These are phyloP conservation scores for Trichosanthes truncata DNA, from an alignment of 306 rosid genomes.

Conservation along the genomic window DNA sequence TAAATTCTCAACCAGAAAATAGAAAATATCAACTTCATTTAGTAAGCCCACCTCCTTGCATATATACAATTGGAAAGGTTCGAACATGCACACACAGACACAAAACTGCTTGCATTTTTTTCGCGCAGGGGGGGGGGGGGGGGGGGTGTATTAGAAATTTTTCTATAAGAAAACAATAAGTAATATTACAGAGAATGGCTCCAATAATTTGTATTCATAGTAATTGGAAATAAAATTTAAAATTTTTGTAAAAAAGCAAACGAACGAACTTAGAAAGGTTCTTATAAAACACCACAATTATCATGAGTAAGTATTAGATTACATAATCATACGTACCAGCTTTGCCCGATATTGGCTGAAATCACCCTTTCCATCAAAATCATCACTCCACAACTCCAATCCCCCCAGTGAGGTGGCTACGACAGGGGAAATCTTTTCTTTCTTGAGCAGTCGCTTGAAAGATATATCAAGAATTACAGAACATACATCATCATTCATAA, in stretches of 20 bases:
- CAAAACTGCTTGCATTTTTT: too few relatives aligned
- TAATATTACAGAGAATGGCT: background rate
- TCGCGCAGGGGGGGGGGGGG: too few relatives aligned
- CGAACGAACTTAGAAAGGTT: too few relatives aligned
- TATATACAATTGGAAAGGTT: background rate
- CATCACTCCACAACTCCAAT: slow-evolving; percentile 93
- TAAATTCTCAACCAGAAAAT: background rate
- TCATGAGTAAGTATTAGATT: too few relatives aligned
- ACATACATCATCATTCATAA: slow-evolving; percentile 55
- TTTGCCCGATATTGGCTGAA: slow-evolving; percentile 86
- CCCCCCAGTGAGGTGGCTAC: slow-evolving; percentile 45
- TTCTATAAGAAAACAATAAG: too few relatives aligned
- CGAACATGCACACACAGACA: background rate
- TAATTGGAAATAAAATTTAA: background rate
- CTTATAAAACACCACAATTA: too few relatives aligned
- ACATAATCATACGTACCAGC: slow-evolving; percentile 42
- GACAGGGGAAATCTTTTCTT: slow-evolving; percentile 62
- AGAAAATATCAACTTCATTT: background rate
- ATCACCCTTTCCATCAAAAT: slow-evolving; percentile 73
- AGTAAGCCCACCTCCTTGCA: background rate
- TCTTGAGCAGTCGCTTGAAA: slow-evolving; percentile 77
- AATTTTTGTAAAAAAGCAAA: too few relatives aligned
- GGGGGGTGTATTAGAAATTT: too few relatives aligned
- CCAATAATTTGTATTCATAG: background rate
- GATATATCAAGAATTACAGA: slow-evolving; percentile 63